Conservation (phyloP, 306 rosid genomes). For the Castanospermum australe region DNA sequence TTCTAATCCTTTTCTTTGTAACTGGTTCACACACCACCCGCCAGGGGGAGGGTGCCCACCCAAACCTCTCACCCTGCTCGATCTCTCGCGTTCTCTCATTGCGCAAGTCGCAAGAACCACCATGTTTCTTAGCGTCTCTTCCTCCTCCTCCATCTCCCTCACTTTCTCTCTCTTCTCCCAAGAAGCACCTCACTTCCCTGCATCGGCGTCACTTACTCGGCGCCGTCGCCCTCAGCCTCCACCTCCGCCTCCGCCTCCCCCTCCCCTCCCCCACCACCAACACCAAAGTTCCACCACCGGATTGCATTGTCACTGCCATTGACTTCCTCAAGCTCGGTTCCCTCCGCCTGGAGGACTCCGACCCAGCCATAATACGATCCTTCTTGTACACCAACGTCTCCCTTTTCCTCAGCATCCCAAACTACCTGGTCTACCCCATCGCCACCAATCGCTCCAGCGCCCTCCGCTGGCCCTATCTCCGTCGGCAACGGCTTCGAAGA, state of each 20-base stretch:
- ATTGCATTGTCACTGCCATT: constrained; percentile 30
- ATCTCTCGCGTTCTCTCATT: no score
- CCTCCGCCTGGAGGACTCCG: constrained; percentile 60
- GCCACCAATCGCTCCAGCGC: constrained; percentile 75
- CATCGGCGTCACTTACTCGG: constrained; percentile 61
- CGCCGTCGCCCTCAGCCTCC: background rate
- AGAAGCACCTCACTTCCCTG: constrained; percentile 32
- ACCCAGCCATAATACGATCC: constrained; percentile 55
- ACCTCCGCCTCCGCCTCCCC: no score
- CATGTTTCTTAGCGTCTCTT: constrained; percentile 1
- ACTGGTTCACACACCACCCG: no score
- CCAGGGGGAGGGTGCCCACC: no score
- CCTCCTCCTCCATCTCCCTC: no score
- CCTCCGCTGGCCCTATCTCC: constrained; percentile 70
- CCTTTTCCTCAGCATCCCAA: constrained; percentile 72
- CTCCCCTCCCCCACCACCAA: background rate
- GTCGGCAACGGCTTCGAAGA: constrained; percentile 72
- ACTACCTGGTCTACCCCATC: constrained; percentile 50
- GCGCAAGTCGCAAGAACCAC: background rate
- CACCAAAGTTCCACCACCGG: constrained; percentile 23
- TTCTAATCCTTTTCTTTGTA: no score
- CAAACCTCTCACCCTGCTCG: no score
- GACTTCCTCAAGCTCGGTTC: constrained; percentile 42
- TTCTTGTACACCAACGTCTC: constrained; percentile 72
- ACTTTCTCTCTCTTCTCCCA: constrained; percentile 30